phyloP scores from a whole-genome alignment of 805 yeast species.

The Cyberlindnera subsufficiens region DNA sequence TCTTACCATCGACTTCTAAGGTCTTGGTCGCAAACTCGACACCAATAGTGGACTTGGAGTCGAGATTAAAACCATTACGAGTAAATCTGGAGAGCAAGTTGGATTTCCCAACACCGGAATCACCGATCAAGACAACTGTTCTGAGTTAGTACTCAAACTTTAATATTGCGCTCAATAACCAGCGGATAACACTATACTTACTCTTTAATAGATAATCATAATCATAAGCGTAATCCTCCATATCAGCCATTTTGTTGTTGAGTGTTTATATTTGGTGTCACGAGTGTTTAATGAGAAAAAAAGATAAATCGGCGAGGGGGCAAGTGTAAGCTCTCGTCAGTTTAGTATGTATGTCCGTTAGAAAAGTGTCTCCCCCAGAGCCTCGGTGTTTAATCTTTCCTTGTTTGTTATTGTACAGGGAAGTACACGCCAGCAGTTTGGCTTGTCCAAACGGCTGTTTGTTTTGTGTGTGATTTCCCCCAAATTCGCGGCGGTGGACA shows the following conservation, averaged over 20 bases:
- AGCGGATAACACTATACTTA: constrained; percentile 21
- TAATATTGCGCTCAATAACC: neutral
- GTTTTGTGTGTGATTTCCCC: too few species aligned
- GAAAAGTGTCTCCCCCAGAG: too few species aligned
- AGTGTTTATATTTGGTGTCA: constrained; percentile 1
- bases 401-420: too few species aligned
- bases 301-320: neutral
- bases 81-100: constrained; percentile 91
- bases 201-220: constrained; percentile 89
- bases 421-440: too few species aligned
- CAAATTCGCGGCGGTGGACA: too few species aligned
- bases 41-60: constrained; percentile 92
- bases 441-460: too few species aligned
- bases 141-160: constrained; percentile 4
- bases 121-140: constrained; percentile 86
- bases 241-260: constrained; percentile 19
- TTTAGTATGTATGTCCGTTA: too few species aligned
- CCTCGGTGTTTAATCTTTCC: too few species aligned
- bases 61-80: constrained; percentile 91
- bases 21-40: constrained; percentile 98
- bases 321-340: too few species aligned
- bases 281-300: constrained; percentile 1
- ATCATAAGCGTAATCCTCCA: constrained; percentile 68
- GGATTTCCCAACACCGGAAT: constrained; percentile 96
- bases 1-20: constrained; percentile 75